Percentiles rank a stretch among this genome's conserved stretches.
These are phyloP conservation scores for Akanthomyces uredinophilus DNA, from an alignment of 2,329 filamentous ascomycete species.

Conservation along the genomic window DNA sequence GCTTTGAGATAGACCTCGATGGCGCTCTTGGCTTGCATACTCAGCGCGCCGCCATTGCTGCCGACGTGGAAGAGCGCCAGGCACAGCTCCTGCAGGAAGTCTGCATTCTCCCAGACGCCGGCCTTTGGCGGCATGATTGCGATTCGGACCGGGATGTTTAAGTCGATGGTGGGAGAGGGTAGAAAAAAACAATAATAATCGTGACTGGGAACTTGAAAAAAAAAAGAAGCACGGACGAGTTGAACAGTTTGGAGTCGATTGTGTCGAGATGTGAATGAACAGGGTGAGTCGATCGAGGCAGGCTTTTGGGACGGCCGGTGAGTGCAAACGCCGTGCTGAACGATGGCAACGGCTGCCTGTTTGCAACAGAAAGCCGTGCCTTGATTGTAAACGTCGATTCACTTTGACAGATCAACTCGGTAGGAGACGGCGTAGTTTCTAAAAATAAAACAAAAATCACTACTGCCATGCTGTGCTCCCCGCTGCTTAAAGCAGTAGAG, in stretches of 20 bases:
- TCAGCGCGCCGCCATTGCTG: slow-evolving; percentile 24
- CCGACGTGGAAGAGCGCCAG: slow-evolving; percentile 29
- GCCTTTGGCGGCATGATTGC: neutral
- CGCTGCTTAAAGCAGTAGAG: neutral
- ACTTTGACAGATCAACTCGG: neutral
- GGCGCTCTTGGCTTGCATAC: slow-evolving; percentile 23
- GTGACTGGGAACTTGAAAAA: neutral
- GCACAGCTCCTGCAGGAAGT: slow-evolving; percentile 30
- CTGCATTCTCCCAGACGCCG: slow-evolving; percentile 28
- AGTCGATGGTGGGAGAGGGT: neutral
- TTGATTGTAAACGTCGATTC: neutral
- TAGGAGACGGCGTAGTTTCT: too few species aligned
- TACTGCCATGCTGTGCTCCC: neutral
- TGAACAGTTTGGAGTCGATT: neutral
- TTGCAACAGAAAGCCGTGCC: neutral
- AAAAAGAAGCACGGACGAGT: neutral
- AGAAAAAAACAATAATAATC: neutral
- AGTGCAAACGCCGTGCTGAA: neutral
- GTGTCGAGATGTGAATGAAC: neutral
- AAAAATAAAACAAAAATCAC: too few species aligned
- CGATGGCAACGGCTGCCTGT: neutral
- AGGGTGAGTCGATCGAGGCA: neutral
- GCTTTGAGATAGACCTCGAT: slow-evolving; percentile 30
- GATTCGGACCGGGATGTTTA: neutral
- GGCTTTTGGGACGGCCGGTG: neutral